Evolutionary conservation across 164 flowering plant genomes (phyloP).

Genomic region (Warburgia ugandensis): DNA sequence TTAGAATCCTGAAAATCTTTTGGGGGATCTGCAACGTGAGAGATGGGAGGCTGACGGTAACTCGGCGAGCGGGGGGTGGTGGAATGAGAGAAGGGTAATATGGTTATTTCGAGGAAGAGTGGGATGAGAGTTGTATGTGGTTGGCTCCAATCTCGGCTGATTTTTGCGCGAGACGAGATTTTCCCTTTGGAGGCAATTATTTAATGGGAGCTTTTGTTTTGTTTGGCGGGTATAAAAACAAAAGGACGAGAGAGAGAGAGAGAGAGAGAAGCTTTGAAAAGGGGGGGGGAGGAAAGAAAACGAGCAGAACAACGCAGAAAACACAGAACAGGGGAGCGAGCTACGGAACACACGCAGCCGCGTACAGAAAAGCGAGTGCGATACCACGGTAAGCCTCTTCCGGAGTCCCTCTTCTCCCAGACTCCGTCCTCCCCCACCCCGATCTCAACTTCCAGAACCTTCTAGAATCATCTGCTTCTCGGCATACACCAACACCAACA

Average conservation of each 20-base stretch:
- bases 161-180: constrained; percentile 3
- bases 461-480: constrained; percentile 3
- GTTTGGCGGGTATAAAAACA: constrained; percentile 24
- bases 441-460: neutral
- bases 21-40: too few species aligned
- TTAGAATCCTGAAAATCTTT: too few species aligned
- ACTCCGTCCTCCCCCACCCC: neutral
- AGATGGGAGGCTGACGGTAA: too few species aligned
- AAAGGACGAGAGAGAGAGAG: constrained; percentile 13
- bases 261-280: constrained; percentile 8
- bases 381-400: constrained; percentile 1
- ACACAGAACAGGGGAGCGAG: neutral
- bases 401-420: neutral
- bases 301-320: neutral
- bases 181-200: neutral
- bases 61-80: neutral
- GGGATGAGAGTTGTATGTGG: neutral
- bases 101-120: neutral
- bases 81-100: neutral
- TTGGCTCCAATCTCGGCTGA: neutral
- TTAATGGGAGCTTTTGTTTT: constrained; percentile 5
- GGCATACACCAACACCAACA: neutral
- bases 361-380: neutral
- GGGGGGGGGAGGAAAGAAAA: constrained; percentile 3
- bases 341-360: neutral